Conservation (phyloP, 2,329 filamentous ascomycete genomes). For the Alternaria brassicicola region DNA sequence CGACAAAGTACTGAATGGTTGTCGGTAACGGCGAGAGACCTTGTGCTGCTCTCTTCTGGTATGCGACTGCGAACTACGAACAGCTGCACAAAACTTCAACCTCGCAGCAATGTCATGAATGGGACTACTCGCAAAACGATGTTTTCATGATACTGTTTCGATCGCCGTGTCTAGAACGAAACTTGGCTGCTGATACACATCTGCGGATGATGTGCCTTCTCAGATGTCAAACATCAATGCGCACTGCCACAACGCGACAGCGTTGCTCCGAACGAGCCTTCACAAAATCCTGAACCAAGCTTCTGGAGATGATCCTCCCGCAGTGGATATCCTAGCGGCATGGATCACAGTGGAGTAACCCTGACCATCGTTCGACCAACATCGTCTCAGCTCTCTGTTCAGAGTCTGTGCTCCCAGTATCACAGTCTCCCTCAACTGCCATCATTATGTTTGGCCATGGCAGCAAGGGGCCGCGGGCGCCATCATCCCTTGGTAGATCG, state of each 20-base stretch:
- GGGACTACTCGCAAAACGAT: conserved; percentile 2
- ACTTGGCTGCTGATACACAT: conserved; percentile 36
- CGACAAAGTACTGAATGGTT: background rate
- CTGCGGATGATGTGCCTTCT: conserved; percentile 17
- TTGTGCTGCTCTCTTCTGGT: background rate
- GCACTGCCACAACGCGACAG: conserved; percentile 20
- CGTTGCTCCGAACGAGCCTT: conserved; percentile 23
- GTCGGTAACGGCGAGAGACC: background rate
- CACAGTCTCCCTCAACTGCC: conserved; percentile 19
- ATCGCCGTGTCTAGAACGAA: conserved; percentile 32
- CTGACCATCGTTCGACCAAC: conserved; percentile 33
- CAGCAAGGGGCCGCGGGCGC: conserved; percentile 7
- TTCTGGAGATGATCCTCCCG: conserved; percentile 33
- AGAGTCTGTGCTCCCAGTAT: conserved; percentile 28
- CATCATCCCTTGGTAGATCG: conserved; percentile 8
- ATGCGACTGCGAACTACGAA: background rate
- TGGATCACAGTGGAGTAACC: conserved; percentile 12
- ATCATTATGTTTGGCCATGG: conserved; percentile 23
- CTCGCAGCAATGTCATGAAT: background rate
- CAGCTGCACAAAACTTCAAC: background rate
- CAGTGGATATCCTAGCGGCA: conserved; percentile 15
- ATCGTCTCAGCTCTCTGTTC: conserved; percentile 33
- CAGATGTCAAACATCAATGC: conserved; percentile 44
- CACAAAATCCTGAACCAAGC: conserved; percentile 7
- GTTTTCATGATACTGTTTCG: conserved; percentile 25